These are phyloP conservation scores for Fusarium sp. DNA, from an alignment of 2,329 filamentous ascomycete genomes.

Conservation along the genomic window DNA sequence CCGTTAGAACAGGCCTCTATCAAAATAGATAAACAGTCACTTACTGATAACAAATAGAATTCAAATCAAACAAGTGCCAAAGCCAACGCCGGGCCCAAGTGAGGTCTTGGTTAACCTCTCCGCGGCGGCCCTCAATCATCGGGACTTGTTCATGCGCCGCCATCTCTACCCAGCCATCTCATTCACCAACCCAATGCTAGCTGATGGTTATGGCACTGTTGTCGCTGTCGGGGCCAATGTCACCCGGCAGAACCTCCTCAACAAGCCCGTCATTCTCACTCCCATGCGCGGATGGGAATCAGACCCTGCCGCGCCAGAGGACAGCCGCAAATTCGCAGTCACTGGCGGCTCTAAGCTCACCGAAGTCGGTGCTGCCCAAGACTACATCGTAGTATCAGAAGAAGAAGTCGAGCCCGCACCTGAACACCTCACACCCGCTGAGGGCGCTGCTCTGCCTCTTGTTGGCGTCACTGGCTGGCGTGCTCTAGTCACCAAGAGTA, in stretches of 20 bases:
- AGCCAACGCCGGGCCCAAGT: slow-evolving; percentile 73
- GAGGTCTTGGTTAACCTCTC: slow-evolving; percentile 83
- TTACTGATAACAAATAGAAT: slow-evolving; percentile 60
- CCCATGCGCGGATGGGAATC: slow-evolving; percentile 85
- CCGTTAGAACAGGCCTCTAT: slow-evolving; percentile 64
- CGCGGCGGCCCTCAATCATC: slow-evolving; percentile 91
- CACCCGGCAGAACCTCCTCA: slow-evolving; percentile 58
- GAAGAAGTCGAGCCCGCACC: slow-evolving; percentile 84
- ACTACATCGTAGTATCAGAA: slow-evolving; percentile 79
- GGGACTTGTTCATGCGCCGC: slow-evolving; percentile 94
- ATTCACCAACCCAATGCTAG: slow-evolving; percentile 83
- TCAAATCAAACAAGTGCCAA: slow-evolving; percentile 72
- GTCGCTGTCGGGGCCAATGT: slow-evolving; percentile 71
- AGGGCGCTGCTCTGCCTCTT: slow-evolving; percentile 88
- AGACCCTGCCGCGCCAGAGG: slow-evolving; percentile 81
- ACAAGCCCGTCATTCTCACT: slow-evolving; percentile 83
- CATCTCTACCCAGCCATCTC: slow-evolving; percentile 90
- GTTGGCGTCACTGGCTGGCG: slow-evolving; percentile 92
- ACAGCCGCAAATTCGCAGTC: slow-evolving; percentile 70
- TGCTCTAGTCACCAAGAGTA: slow-evolving; percentile 84
- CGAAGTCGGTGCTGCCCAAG: slow-evolving; percentile 78
- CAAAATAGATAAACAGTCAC: background rate
- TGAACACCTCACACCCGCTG: slow-evolving; percentile 76
- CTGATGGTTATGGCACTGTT: slow-evolving; percentile 86
- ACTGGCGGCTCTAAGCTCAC: slow-evolving; percentile 77